phyloP scores from a whole-genome alignment of 1,284 basidiomycete species.

The Lentinula novae-zelandiae region DNA sequence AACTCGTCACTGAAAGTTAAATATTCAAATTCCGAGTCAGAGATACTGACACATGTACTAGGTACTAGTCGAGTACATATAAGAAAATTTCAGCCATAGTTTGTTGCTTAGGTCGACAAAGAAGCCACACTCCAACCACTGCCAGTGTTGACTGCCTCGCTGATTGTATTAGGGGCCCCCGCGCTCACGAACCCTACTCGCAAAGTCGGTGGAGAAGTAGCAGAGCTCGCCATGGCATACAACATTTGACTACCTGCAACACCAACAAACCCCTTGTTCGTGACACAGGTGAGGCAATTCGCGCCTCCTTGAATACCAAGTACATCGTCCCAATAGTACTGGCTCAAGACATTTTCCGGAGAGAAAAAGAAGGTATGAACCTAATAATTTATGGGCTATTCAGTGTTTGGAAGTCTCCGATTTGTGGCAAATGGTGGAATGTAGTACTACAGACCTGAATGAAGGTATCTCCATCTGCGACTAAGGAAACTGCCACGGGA shows the following conservation, averaged over 20 bases:
- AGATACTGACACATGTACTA: too few species aligned
- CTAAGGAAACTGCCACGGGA: constrained; percentile 4
- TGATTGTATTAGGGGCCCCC: constrained; percentile 2
- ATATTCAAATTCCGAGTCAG: too few species aligned
- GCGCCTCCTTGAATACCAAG: constrained; percentile 1
- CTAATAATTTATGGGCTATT: neutral
- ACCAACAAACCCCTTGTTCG: constrained; percentile 2
- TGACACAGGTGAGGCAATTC: neutral
- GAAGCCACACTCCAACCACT: constrained; percentile 2
- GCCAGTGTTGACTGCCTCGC: constrained; percentile 5
- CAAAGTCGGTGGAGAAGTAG: neutral
- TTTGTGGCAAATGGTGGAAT: too few species aligned
- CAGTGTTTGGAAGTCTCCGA: too few species aligned
- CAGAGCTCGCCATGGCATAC: constrained; percentile 5
- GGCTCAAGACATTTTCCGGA: constrained; percentile 1
- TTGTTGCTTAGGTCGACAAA: neutral
- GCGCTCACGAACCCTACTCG: constrained; percentile 7
- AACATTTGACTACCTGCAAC: neutral
- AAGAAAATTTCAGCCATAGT: too few species aligned
- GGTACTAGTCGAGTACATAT: too few species aligned
- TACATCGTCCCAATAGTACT: neutral
- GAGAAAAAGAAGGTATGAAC: constrained; percentile 7
- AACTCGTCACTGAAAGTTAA: too few species aligned
- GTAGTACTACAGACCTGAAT: neutral
- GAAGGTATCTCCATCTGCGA: neutral